A percentile compares a stretch with the other conserved stretches of the same genome.
phyloP scores from a whole-genome alignment of 805 yeast genomes.

The Suhomyces faveliae region DNA sequence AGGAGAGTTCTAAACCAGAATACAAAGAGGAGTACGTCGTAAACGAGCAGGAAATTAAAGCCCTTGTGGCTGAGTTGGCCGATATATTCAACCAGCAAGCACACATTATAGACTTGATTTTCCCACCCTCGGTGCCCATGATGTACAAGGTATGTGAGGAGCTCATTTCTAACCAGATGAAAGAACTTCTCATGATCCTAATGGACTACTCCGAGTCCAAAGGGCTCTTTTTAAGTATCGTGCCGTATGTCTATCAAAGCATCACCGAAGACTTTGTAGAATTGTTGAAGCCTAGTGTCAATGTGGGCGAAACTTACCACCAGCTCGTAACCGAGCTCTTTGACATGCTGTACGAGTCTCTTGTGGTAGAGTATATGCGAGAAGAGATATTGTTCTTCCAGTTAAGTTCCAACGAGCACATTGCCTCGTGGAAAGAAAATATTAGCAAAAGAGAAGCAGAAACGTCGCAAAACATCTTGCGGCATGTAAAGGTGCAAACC shows the following conservation, averaged over 20 bases:
- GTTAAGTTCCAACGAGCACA: slow-evolving; percentile 20
- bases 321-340: slow-evolving; percentile 34
- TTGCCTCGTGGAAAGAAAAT: slow-evolving; percentile 33
- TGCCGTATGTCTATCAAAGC: slow-evolving; percentile 40
- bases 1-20: too few relatives aligned
- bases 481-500: slow-evolving; percentile 48
- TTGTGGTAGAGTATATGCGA: slow-evolving; percentile 38
- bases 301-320: slow-evolving; percentile 38
- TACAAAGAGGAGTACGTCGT: slow-evolving; percentile 7
- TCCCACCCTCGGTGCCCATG: slow-evolving; percentile 46
- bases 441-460: slow-evolving; percentile 46
- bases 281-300: slow-evolving; percentile 27
- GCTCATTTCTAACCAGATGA: slow-evolving; percentile 39
- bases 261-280: slow-evolving; percentile 26
- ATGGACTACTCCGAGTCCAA: slow-evolving; percentile 27
- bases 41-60: slow-evolving; percentile 19
- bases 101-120: slow-evolving; percentile 39
- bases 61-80: slow-evolving; percentile 30
- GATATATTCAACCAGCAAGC: slow-evolving; percentile 38
- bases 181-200: slow-evolving; percentile 29
- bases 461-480: slow-evolving; percentile 46
- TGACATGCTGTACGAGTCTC: slow-evolving; percentile 42
- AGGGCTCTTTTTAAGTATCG: slow-evolving; percentile 31
- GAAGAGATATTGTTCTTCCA: slow-evolving; percentile 35
- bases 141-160: slow-evolving; percentile 49